These are phyloP conservation scores for Stephania japonica DNA, from an alignment of 164 flowering plant genomes.

Conservation along the genomic window DNA sequence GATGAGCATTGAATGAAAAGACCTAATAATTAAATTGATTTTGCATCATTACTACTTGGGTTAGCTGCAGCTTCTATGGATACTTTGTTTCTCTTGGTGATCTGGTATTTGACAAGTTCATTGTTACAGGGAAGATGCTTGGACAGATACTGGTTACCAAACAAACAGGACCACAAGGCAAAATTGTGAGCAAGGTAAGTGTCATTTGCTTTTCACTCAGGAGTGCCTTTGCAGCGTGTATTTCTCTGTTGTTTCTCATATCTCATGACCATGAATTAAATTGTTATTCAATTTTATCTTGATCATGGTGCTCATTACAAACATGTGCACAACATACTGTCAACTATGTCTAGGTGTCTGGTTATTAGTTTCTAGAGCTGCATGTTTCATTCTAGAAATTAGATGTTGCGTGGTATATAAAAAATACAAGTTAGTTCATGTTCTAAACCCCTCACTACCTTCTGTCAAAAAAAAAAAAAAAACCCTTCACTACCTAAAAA, in stretches of 20 bases:
- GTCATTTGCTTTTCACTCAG: neutral
- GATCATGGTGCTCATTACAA: neutral
- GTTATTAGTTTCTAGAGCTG: too few relatives aligned
- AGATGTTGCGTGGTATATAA: too few relatives aligned
- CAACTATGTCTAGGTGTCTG: too few relatives aligned
- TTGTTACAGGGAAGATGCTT: constrained; percentile 88
- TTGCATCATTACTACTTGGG: neutral
- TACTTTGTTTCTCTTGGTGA: neutral
- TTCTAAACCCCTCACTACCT: too few relatives aligned
- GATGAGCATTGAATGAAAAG: neutral
- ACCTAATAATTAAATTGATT: neutral
- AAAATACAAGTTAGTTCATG: too few relatives aligned
- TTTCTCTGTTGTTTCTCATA: neutral
- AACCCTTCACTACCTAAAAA: too few relatives aligned
- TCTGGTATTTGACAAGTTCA: neutral
- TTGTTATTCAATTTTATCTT: neutral
- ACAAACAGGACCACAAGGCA: constrained; percentile 94
- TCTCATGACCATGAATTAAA: neutral
- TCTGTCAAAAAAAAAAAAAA: too few relatives aligned
- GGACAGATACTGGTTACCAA: constrained; percentile 98
- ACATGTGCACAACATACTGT: neutral
- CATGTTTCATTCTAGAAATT: too few relatives aligned
- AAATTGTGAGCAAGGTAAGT: constrained; percentile 89
- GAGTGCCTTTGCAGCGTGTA: neutral
- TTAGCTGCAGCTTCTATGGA: neutral